A percentile compares a stretch with the other conserved stretches of the same genome.
Evolutionary conservation across 176 grass and related monocot genomes (phyloP).

Genomic region (barley (Hordeum vulgare)): MorexV3_pseudomolecules_assembly NC_058522.1:456841933-456842432

Average conservation of each 20-base stretch:
- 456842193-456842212: constrained; percentile 40
- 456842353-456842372: constrained; percentile 10
- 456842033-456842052: neutral
- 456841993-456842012: constrained; percentile 24
- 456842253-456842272: constrained; percentile 36
- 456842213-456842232: constrained; percentile 39
- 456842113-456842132: constrained; percentile 35
- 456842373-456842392: neutral
- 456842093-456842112: constrained; percentile 56
- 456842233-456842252: constrained; percentile 64
- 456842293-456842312: constrained; percentile 21
- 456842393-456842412: constrained; percentile 17
- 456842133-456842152: constrained; percentile 41
- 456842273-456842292: constrained; percentile 27
- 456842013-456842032: constrained; percentile 46
- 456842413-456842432: constrained; percentile 32
- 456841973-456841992: neutral
- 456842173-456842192: constrained; percentile 31
- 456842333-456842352: constrained; percentile 55
- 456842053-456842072: constrained; percentile 35
- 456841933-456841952: constrained; percentile 58
- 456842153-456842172: constrained; percentile 29
- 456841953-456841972: constrained; percentile 61
- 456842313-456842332: constrained; percentile 40
- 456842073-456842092: constrained; percentile 51